Evolutionary conservation across 1,139 yeast species (phyloP), one percentile per base, ranked within the genome.

Genomic region (Scheffersomyces segobiensis): DNA sequence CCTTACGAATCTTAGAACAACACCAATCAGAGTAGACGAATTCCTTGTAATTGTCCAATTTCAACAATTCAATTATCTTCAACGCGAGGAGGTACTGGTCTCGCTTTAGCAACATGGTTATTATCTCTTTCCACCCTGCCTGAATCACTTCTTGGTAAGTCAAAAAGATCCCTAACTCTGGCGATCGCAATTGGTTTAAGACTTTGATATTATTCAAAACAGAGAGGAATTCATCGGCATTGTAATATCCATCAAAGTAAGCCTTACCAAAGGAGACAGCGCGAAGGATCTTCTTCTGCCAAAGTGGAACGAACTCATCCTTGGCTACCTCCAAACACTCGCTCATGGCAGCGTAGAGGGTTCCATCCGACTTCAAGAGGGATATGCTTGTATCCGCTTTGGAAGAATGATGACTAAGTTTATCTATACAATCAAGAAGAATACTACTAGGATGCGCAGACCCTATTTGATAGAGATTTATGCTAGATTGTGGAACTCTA

Each of bases 251-350:
- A 10, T 71, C 74, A 39, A 60, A 82, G 50, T 89, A 86, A 0
- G 91, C 81, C 69, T 93, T 95, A 0, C 98, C 99, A 74, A 93
- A 91, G 0, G 92, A 81, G 0, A 95, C 97, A 0, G 97, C 97
- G 60, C 86, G 82, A 46, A 95, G 74, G 4, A 95, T 77, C 57
- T 84, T 85, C 69, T 93, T 93, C 66, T 95, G 99, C 89, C 95
- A 85, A 55, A 79, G 77, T 0, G 89, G 83, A 60, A 87, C 90
- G 65, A 91, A 86, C 66, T 93, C 98, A 56, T 87, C 88, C 7
- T 87, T 74, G 0, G 97, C 90, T 0, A 96, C 96, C 3, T 82
- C 76, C 12, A 93, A 81, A 68, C 97, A 91, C 26, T 83, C 84
- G 48, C 82, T 81, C 1, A 93, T 88, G 0, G 98, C 97, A 10